phyloP scores from a whole-genome alignment of 2,329 filamentous ascomycete genomes.

The Aschersonia sp. region DNA sequence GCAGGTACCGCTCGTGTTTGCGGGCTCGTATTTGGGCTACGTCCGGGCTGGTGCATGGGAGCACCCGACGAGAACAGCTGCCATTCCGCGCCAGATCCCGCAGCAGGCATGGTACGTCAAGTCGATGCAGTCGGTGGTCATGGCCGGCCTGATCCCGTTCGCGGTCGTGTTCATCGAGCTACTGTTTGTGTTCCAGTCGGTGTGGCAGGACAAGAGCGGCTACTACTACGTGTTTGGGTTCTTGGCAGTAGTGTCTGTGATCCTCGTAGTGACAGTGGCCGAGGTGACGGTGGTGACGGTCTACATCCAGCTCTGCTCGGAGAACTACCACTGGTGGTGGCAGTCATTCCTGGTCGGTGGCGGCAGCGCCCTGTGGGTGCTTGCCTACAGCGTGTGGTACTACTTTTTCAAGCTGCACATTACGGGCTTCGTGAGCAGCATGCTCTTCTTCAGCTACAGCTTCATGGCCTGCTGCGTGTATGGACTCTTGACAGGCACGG shows the following conservation, averaged over 20 bases:
- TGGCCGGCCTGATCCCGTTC: conserved; percentile 71
- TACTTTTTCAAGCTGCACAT: conserved; percentile 71
- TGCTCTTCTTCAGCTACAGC: conserved; percentile 79
- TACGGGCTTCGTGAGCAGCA: conserved; percentile 59
- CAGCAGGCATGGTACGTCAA: conserved; percentile 62
- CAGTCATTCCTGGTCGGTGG: conserved; percentile 71
- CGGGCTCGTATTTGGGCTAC: conserved; percentile 67
- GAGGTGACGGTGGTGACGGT: conserved; percentile 75
- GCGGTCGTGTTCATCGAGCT: conserved; percentile 81
- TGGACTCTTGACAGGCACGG: conserved; percentile 65
- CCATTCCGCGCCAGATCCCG: conserved; percentile 61
- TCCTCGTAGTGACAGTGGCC: conserved; percentile 62
- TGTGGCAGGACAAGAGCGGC: conserved; percentile 83
- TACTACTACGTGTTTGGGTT: conserved; percentile 92
- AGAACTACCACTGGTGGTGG: conserved; percentile 93
- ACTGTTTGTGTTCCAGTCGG: conserved; percentile 71
- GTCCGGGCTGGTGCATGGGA: conserved; percentile 54
- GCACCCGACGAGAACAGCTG: conserved; percentile 66
- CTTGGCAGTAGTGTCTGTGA: conserved; percentile 56
- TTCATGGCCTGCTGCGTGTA: conserved; percentile 72
- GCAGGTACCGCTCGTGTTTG: conserved; percentile 72
- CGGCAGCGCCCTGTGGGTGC: conserved; percentile 67
- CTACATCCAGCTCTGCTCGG: conserved; percentile 68
- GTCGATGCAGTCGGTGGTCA: conserved; percentile 45
- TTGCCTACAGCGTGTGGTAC: conserved; percentile 73